Conservation (phyloP, 306 rosid species). For the Prunus padus region DNA sequence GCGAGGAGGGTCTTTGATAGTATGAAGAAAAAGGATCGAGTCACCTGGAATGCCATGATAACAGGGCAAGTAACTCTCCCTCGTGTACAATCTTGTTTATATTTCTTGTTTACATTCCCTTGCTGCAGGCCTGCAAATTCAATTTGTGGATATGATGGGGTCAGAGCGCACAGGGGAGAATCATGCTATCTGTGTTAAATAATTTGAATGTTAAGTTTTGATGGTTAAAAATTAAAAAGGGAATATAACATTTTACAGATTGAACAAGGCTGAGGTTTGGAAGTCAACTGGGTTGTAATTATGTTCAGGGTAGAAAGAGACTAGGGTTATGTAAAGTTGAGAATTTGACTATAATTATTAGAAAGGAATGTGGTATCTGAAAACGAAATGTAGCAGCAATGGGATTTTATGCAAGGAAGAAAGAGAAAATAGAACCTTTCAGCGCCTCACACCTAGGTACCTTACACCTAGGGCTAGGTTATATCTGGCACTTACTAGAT, state of each 20-base stretch:
- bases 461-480: neutral
- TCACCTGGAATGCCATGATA: constrained; percentile 90
- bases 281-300: neutral
- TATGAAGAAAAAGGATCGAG: constrained; percentile 54
- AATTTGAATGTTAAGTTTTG: neutral
- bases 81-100: neutral
- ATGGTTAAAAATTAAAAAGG: neutral
- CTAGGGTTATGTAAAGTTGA: neutral
- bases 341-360: neutral
- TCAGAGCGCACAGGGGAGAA: neutral
- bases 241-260: neutral
- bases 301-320: neutral
- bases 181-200: too few species aligned
- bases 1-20: constrained; percentile 71
- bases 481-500: neutral
- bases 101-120: neutral
- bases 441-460: neutral
- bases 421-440: neutral
- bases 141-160: neutral
- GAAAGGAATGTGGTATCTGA: neutral
- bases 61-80: constrained; percentile 56
- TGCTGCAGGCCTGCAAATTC: neutral
- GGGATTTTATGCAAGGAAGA: neutral
- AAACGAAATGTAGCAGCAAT: neutral
- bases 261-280: neutral